Percentiles rank a stretch among this genome's conserved stretches.
phyloP scores from a whole-genome alignment of 139 green algal species.

The Asterochloris erici region DNA sequence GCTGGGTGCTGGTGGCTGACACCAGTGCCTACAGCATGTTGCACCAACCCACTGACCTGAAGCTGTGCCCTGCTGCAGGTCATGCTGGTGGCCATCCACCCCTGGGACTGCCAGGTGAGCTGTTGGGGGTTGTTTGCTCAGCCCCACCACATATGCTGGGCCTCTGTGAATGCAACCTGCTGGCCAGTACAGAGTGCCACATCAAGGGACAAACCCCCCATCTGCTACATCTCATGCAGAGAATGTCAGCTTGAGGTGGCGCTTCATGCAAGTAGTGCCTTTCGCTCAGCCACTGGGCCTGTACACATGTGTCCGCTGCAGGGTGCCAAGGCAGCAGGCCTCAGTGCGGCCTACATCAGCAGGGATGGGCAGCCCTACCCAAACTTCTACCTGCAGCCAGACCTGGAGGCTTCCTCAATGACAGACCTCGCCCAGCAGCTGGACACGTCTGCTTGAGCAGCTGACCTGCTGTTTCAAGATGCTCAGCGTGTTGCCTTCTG shows the following conservation, averaged over 20 bases:
- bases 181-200: background rate
- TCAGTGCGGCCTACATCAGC: slow-evolving; percentile 17
- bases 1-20: too few relatives aligned
- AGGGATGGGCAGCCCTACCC: slow-evolving; percentile 9
- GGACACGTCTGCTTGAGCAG: background rate
- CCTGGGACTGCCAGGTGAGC: slow-evolving; percentile 13
- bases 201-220: background rate
- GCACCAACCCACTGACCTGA: background rate
- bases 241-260: too few relatives aligned
- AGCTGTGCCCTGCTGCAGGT: background rate
- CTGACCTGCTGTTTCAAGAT: background rate
- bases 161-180: background rate
- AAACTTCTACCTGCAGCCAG: slow-evolving; percentile 6
- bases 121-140: too few relatives aligned
- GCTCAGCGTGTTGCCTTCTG: too few relatives aligned
- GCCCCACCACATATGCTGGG: background rate
- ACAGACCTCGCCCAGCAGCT: slow-evolving; percentile 1
- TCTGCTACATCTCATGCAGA: too few relatives aligned
- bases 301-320: background rate
- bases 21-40: too few relatives aligned
- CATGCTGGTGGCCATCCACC: slow-evolving; percentile 26
- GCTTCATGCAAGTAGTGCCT: too few relatives aligned
- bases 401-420: background rate
- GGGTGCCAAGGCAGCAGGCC: slow-evolving; percentile 8
- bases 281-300: too few relatives aligned